Evolutionary conservation across 106 monocot species (phyloP), one percentile per base, ranked within the genome.

Genomic region (Alisma plantagoaquatica): DNA sequence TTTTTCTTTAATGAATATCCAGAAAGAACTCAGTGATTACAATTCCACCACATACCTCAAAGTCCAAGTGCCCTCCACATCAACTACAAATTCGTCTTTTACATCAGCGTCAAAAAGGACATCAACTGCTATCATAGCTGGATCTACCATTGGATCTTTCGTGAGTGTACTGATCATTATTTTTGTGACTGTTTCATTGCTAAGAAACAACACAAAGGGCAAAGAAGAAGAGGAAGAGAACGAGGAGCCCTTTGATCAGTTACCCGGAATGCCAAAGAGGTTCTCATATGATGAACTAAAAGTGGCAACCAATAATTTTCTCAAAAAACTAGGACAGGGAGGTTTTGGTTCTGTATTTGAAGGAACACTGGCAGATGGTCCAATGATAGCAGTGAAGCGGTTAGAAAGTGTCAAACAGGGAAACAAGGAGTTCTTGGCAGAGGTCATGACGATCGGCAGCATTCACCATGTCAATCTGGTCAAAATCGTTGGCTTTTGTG

Each of bases 301-400:
- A 33, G 14, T 50, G 18, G 73, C 79, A 17, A 85, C 76, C 0
- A 29, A 70, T 21, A 64, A 70, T 49, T 85, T 85, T 43, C 30
- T 17, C 4, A 66, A 43, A 27, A 73, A 80, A 49, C 59, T 85
- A 0, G 80, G 85, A 10, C 31, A 70, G 56, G 85, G 85, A 26
- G 80, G 85, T 21, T 80, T 85, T 60, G 85, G 79, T 2, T 70
- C 79, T 33, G 85, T 85, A 10, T 85, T 66, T 29, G 67, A 83
- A 15, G 77, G 83, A 45, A 49, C 20, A 23, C 67, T 83, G 3
- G 45, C 43, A 0, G n/a, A 29, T 23, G 72, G 64, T 10, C 22
- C 38, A 1, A 74, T 28, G 26, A 56, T 83, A 27, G 83, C 73
- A 29, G 74, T 83, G 2, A 83, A 83, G 46, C 53, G 71, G 18